phyloP scores from a whole-genome alignment of 352 stramenopile species.

The Pythium aquatile region DNA sequence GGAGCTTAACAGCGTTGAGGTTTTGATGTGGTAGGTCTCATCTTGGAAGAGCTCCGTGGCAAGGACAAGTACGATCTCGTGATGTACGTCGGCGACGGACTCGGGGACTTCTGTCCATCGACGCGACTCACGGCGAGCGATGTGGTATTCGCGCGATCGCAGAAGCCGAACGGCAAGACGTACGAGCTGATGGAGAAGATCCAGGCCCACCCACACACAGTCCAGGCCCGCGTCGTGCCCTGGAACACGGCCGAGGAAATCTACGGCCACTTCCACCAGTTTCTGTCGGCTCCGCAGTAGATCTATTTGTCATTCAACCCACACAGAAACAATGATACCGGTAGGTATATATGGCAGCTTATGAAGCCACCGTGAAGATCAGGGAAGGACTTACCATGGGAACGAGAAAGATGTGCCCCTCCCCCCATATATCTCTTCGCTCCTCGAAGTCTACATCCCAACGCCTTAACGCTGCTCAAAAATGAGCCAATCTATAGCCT shows the following conservation, averaged over 20 bases:
- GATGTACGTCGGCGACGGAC: conserved; percentile 27
- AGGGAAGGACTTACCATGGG: too few relatives aligned
- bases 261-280: conserved; percentile 16
- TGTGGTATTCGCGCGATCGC: conserved; percentile 42
- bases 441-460: too few relatives aligned
- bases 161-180: conserved; percentile 26
- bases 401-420: too few relatives aligned
- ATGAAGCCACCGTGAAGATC: too few relatives aligned
- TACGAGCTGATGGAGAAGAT: conserved; percentile 39
- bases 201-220: conserved; percentile 25
- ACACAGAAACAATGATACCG: too few relatives aligned
- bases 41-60: conserved; percentile 14
- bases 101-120: conserved; percentile 25
- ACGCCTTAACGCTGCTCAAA: too few relatives aligned
- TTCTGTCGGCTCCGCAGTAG: not conserved
- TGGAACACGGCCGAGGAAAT: conserved; percentile 59
- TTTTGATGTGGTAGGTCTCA: conserved; percentile 7
- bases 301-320: not conserved
- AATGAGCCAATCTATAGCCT: too few relatives aligned
- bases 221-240: conserved; percentile 38
- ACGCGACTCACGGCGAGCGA: conserved; percentile 11
- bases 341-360: too few relatives aligned
- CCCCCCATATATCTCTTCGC: too few relatives aligned
- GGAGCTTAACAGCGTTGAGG: not conserved
- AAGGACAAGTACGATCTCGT: conserved; percentile 9